A percentile compares a stretch with the other conserved stretches of the same genome.
Evolutionary conservation across 305 asterid species (phyloP).

Genomic region (Fraxinus floribunda): DNA sequence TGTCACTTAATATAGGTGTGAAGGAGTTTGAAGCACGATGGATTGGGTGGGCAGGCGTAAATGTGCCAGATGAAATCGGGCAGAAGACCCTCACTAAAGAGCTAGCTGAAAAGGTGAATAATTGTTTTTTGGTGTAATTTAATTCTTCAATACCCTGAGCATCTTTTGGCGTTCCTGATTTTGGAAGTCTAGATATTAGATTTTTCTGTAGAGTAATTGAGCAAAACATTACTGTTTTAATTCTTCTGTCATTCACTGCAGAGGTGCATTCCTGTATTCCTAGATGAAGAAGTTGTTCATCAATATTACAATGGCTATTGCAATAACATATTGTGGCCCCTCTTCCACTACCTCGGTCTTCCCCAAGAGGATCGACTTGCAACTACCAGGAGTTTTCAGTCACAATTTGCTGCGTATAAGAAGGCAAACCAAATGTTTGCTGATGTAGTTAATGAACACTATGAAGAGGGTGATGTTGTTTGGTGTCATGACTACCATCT

Average conservation of each 20-base stretch:
- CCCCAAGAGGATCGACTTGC: conserved; percentile 96
- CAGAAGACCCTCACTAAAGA: conserved; percentile 74
- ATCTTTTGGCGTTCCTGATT: conserved; percentile 20
- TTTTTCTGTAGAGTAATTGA: conserved; percentile 6
- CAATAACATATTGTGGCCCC: conserved; percentile 86
- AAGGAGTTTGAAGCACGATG: conserved; percentile 92
- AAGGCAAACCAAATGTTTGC: conserved; percentile 94
- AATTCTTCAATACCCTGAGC: conserved; percentile 13
- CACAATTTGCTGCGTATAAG: conserved; percentile 83
- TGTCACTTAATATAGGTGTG: conserved; percentile 52
- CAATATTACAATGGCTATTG: conserved; percentile 94
- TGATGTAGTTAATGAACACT: conserved; percentile 66
- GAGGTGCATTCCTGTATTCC: conserved; percentile 91
- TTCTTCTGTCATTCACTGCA: conserved; percentile 31
- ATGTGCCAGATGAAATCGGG: conserved; percentile 89
- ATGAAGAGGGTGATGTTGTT: too few species aligned
- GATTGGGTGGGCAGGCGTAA: conserved; percentile 99
- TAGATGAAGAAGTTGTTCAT: conserved; percentile 77
- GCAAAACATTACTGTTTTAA: conserved; percentile 17
- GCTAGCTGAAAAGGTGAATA: conserved; percentile 78
- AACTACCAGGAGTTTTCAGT: conserved; percentile 88
- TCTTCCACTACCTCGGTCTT: conserved; percentile 89
- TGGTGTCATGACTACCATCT: too few species aligned
- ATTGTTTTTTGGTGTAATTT: conserved; percentile 8
- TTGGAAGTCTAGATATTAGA: not conserved